phyloP scores from a whole-genome alignment of 768 basidiomycete genomes.

The Mycena epipterygia region DNA sequence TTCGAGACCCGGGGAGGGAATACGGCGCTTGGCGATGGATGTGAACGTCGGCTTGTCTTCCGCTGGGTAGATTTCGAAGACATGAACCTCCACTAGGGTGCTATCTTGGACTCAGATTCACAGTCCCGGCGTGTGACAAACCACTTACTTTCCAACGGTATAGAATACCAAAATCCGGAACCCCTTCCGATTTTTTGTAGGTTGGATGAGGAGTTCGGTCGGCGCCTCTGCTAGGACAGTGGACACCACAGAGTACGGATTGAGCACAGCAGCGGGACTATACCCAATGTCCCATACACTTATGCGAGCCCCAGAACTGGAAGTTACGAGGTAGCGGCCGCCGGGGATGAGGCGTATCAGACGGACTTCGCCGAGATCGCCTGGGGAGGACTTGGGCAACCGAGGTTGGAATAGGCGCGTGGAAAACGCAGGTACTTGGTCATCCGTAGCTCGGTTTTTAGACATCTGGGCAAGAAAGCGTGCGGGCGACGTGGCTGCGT shows the following conservation, averaged over 20 bases:
- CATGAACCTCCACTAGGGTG: neutral
- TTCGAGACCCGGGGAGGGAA: neutral
- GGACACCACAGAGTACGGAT: slow-evolving; percentile 31
- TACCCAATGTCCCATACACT: slow-evolving; percentile 47
- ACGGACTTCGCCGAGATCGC: slow-evolving; percentile 18
- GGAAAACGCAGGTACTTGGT: slow-evolving; percentile 20
- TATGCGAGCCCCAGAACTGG: slow-evolving; percentile 29
- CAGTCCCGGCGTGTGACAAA: neutral
- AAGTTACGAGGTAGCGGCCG: slow-evolving; percentile 47
- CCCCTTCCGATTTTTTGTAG: neutral
- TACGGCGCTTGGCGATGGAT: slow-evolving; percentile 3
- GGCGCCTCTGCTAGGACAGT: neutral
- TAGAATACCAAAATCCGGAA: slow-evolving; percentile 9
- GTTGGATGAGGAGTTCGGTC: slow-evolving; percentile 14
- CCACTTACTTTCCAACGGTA: neutral
- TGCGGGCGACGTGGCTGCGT: slow-evolving; percentile 41
- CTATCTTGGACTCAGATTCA: neutral
- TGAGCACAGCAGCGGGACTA: slow-evolving; percentile 28
- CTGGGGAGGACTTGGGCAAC: slow-evolving; percentile 16
- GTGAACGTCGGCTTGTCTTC: neutral
- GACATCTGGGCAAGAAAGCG: slow-evolving; percentile 35
- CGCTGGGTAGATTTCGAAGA: slow-evolving; percentile 22
- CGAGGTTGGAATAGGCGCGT: slow-evolving; percentile 34
- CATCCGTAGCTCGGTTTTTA: neutral
- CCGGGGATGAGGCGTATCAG: slow-evolving; percentile 45